Base-by-base conservation (phyloP, 345 rosid genomes). In the Populus euphratica region DNA sequence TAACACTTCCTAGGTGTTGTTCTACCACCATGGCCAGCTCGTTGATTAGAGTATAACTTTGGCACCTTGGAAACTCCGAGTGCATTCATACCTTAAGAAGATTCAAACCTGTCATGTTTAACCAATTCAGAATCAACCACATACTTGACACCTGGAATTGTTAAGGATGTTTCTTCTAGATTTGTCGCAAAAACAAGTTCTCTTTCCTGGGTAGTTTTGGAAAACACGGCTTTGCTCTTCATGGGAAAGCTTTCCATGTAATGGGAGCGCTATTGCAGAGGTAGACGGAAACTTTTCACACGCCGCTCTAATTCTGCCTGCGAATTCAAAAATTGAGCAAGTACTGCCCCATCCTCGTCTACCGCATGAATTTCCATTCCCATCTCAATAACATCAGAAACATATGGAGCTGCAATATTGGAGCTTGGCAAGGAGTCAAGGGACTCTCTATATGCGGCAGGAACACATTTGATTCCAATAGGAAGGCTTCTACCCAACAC, bases 21-120 rank as follows among this genome's bases (percentile, higher is more conserved):
- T 88, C 99, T 90, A 73, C 98, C 99, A 69, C 98, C 98, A 85
- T 97, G 99, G 80, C 98, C 99, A 85, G 97, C 94, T 62, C 99
- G 87, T 76, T 95, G 98, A 44, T 81, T 85, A 73, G 97, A 33
- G 36, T 33, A 4, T 33, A 95, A 83, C 99, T 92, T 84, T 89
- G 87, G 84, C 97, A 90, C 81, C 81, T 79, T 69, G 81, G 96
- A 81, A 61, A 95, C 92, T 79, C 80, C 87, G 73, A 93, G 97
- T 83, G 93, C 88, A 77, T 87, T 91, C 95, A 93, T 93, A 59
- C 99, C 96, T 49, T 90, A 87, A 62, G 84, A 80, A 41, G 97
- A 86, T 78, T 93, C 98, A 82, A 86, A 91, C 76, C 82, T 87
- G 80, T 91, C 88, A 87, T 91, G 93, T 81, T 93, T 95, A 74